Conservation (phyloP, 176 grass and related monocot genomes). For the Carex parvula region DNA sequence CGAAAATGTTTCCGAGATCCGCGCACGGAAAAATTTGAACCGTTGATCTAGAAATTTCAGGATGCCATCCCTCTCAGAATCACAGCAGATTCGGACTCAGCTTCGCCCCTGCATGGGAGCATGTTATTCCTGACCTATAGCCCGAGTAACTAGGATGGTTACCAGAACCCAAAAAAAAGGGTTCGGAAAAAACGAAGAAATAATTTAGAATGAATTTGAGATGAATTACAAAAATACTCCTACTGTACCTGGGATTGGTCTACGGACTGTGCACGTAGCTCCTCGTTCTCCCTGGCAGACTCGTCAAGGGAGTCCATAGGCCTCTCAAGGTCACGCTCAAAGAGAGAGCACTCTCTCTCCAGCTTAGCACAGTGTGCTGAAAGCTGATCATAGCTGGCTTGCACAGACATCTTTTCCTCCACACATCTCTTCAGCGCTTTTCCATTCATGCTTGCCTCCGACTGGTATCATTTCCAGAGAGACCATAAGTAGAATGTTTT, state of each 20-base stretch:
- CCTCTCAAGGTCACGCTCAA: constrained; percentile 80
- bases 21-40: no score
- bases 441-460: constrained; percentile 73
- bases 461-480: constrained; percentile 22
- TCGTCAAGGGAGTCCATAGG: constrained; percentile 84
- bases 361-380: constrained; percentile 41
- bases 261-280: constrained; percentile 36
- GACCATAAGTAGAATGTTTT: background rate
- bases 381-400: constrained; percentile 34
- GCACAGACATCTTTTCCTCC: constrained; percentile 67
- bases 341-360: constrained; percentile 72
- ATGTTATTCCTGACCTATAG: background rate
- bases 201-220: background rate
- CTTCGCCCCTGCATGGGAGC: no score
- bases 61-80: no score
- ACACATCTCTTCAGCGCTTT: constrained; percentile 57
- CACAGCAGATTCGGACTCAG: no score
- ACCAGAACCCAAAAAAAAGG: background rate
- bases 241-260: constrained; percentile 24
- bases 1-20: no score
- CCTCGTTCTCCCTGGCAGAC: constrained; percentile 61
- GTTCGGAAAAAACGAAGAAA: background rate
- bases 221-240: background rate
- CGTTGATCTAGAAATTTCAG: no score
- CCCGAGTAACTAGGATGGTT: background rate